A percentile compares a stretch with the other conserved stretches of the same genome.
Evolutionary conservation across 1,139 yeast species (phyloP).

Genomic region (Diutina mesorugosa): DNA sequence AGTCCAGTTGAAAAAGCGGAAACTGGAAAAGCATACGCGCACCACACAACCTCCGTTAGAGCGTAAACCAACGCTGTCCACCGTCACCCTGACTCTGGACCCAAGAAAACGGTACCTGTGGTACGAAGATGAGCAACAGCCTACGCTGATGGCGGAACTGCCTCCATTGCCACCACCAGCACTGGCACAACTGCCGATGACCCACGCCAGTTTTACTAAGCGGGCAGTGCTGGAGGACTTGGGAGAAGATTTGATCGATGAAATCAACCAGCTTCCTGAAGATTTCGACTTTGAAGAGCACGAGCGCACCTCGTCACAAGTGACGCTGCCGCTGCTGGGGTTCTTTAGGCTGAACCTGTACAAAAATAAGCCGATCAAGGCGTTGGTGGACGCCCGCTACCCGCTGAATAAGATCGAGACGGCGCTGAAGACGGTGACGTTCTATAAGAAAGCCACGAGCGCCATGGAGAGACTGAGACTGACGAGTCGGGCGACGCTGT

Average conservation of each 20-base stretch:
- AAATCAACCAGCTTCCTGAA: conserved; percentile 45
- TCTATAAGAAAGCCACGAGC: conserved; percentile 15
- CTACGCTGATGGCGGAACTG: background rate
- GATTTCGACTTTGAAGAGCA: conserved; percentile 41
- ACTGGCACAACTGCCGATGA: background rate
- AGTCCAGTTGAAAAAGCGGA: background rate
- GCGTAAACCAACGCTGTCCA: background rate
- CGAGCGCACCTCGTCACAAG: conserved; percentile 5
- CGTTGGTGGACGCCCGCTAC: conserved; percentile 11
- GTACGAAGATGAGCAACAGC: background rate
- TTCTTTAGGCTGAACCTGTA: conserved; percentile 9
- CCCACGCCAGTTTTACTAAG: background rate
- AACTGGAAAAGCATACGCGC: background rate
- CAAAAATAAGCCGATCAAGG: conserved; percentile 22
- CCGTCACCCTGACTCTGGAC: conserved; percentile 1
- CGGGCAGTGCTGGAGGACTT: background rate
- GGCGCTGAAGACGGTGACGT: conserved; percentile 42
- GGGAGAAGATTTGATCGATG: conserved; percentile 29
- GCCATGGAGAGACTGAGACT: background rate
- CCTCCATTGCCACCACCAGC: background rate
- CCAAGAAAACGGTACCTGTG: conserved; percentile 1
- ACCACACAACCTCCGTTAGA: background rate
- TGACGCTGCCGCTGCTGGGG: conserved; percentile 1
- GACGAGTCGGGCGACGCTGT: background rate
- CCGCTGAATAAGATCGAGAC: conserved; percentile 36